Evolutionary conservation across 345 rosid species (phyloP).

Genomic region (Gossypium arboreum): DNA sequence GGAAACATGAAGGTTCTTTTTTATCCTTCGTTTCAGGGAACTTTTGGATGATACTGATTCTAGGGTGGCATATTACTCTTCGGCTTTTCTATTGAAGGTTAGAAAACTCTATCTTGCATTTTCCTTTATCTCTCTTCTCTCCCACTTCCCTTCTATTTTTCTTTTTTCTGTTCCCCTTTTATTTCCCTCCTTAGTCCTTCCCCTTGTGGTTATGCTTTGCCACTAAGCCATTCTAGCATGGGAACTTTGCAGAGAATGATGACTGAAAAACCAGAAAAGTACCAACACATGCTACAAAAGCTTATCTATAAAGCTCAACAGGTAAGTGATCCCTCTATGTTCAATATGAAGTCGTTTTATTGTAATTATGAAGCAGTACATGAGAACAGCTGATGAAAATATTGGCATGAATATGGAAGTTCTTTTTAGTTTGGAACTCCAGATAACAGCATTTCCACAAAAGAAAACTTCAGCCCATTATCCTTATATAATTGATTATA

Average conservation of each 20-base stretch:
- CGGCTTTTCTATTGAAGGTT: slow-evolving; percentile 95
- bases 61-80: slow-evolving; percentile 93
- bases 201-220: slow-evolving; percentile 5
- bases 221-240: slow-evolving; percentile 22
- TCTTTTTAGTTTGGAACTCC: not conserved
- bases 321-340: slow-evolving; percentile 34
- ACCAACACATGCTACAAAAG: slow-evolving; percentile 92
- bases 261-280: slow-evolving; percentile 94
- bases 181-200: not conserved
- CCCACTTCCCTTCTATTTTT: not conserved
- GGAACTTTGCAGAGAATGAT: slow-evolving; percentile 81
- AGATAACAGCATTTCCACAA: not conserved
- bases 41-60: slow-evolving; percentile 96
- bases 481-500: not conserved
- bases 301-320: slow-evolving; percentile 95
- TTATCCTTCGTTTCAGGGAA: slow-evolving; percentile 44
- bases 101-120: slow-evolving; percentile 21
- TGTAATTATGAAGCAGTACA: not conserved
- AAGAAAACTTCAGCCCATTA: not conserved
- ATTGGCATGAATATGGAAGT: not conserved
- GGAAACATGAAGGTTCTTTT: slow-evolving; percentile 10
- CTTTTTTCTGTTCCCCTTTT: not conserved
- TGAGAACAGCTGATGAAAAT: not conserved
- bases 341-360: slow-evolving; percentile 3
- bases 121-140: slow-evolving; percentile 8